Conservation (phyloP, 2,329 filamentous ascomycete species). For the Phymatotrichopsis omnivora region DNA sequence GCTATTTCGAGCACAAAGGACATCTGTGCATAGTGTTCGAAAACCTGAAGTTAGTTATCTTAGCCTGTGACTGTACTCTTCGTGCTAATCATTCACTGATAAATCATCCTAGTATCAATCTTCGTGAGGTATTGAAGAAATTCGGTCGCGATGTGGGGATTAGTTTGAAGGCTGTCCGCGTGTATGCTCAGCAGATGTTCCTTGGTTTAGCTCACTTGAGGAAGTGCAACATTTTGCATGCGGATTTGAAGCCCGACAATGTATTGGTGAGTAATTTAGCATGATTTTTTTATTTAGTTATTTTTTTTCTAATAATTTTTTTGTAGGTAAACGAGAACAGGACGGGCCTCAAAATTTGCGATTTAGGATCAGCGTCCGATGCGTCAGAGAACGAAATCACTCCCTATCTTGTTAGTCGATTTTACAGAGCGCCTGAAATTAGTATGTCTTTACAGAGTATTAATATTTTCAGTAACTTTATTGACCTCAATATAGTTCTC, state of each 20-base stretch:
- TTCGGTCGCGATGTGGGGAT: slow-evolving; percentile 92
- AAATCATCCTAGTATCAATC: slow-evolving; percentile 64
- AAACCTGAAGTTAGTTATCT: slow-evolving; percentile 50
- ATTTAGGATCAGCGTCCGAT: slow-evolving; percentile 91
- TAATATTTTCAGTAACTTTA: not conserved
- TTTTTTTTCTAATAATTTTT: slow-evolving; percentile 31
- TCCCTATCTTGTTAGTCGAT: slow-evolving; percentile 90
- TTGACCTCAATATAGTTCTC: slow-evolving; percentile 44
- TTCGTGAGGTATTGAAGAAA: slow-evolving; percentile 89
- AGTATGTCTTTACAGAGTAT: slow-evolving; percentile 37
- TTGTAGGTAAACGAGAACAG: slow-evolving; percentile 63
- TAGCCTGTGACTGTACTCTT: not conserved
- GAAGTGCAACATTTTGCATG: slow-evolving; percentile 87
- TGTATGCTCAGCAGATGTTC: slow-evolving; percentile 92
- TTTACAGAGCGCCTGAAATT: slow-evolving; percentile 94
- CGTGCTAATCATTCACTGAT: too few relatives aligned
- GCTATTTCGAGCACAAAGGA: slow-evolving; percentile 84
- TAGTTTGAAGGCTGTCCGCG: slow-evolving; percentile 74
- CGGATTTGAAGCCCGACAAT: slow-evolving; percentile 96
- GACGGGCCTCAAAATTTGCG: slow-evolving; percentile 84
- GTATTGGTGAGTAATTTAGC: slow-evolving; percentile 57
- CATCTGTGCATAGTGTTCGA: slow-evolving; percentile 97
- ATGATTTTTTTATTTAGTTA: not conserved
- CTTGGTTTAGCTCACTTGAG: slow-evolving; percentile 76
- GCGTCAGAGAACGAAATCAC: slow-evolving; percentile 85